These are phyloP conservation scores for Hypocrella siamensis DNA, from an alignment of 2,329 filamentous ascomycete species.

Conservation along the genomic window DNA sequence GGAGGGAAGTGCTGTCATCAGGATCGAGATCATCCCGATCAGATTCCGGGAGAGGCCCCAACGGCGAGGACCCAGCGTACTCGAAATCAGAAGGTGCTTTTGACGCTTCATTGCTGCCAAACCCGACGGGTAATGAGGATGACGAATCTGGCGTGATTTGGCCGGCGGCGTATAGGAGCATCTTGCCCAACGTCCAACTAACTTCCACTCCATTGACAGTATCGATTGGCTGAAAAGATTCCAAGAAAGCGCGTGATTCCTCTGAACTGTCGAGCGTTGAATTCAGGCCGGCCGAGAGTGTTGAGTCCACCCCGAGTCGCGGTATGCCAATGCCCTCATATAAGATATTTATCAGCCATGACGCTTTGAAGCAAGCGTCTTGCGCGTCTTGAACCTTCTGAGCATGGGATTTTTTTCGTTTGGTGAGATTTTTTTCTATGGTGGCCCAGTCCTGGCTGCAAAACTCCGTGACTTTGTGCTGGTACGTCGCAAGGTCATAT, in stretches of 20 bases:
- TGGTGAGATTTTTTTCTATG: slow-evolving; percentile 51
- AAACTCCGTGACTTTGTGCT: slow-evolving; percentile 69
- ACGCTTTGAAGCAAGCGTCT: slow-evolving; percentile 93
- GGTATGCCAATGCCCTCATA: slow-evolving; percentile 94
- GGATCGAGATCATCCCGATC: slow-evolving; percentile 24
- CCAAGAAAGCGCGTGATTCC: slow-evolving; percentile 55
- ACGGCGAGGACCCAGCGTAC: slow-evolving; percentile 47
- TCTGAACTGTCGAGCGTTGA: slow-evolving; percentile 55
- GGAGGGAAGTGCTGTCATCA: not conserved
- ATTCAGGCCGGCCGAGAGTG: slow-evolving; percentile 40
- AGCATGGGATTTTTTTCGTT: slow-evolving; percentile 57
- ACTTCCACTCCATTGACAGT: slow-evolving; percentile 86
- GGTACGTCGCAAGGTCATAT: slow-evolving; percentile 84
- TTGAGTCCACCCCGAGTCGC: slow-evolving; percentile 60
- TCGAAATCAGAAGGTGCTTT: slow-evolving; percentile 66
- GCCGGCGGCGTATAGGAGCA: slow-evolving; percentile 85
- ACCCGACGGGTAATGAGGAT: slow-evolving; percentile 67
- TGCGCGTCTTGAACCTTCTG: slow-evolving; percentile 65
- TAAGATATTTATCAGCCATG: slow-evolving; percentile 92
- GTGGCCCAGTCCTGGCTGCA: slow-evolving; percentile 70
- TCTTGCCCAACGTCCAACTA: slow-evolving; percentile 94
- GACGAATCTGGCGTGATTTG: slow-evolving; percentile 53
- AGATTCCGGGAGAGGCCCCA: slow-evolving; percentile 13
- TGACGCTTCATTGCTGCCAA: slow-evolving; percentile 65
- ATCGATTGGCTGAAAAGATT: slow-evolving; percentile 84